Evolutionary conservation across 345 rosid genomes (phyloP), one percentile per base, ranked within the genome.

Genomic region (Arabidopsis thaliana): DNA sequence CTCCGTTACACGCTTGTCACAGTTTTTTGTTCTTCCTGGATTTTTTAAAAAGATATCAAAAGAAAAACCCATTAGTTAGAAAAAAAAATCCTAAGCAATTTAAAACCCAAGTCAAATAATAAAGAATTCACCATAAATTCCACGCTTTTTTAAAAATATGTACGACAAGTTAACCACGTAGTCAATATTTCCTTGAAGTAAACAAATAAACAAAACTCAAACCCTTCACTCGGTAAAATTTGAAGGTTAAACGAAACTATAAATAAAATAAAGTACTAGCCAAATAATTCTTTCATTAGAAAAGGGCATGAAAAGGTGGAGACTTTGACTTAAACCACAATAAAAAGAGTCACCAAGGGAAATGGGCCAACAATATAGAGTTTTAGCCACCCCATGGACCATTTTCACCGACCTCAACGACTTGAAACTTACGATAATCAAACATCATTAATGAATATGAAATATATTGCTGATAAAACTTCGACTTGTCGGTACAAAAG

Each of bases 321-420:
- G 79, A 67, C 48, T 67, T 67, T 75, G 60, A 75, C 67, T 67
- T 58, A 25, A 65, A 67, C 45, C 20, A 66, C 36, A 52, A 16
- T 0, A 46, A 45, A 59, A 74, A 66, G 30, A 42, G 53, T 22
- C 48, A 14, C 42, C 58, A 10, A 64, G 42, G 9, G 53, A 67
- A 49, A 67, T 59, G 34, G 44, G 36, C 59, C 73, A 61, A 50
- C 28, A 30, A 30, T 38, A 10, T 13, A 5, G 32, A 57, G 72
- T 57, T 74, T 74, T 65, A 65, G 16, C 46, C 30, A 45, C 38
- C 46, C n/a, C 58, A 45, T 57, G 45, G 67, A 49, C 72, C 42
- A 74, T 74, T 66, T 25, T 59, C 41, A 58, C 48, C 52, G 66
- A 28, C 32, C 50, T 56, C 41, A 1, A 63, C 48, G 38, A 33